phyloP scores from a whole-genome alignment of 176 grass and related monocot genomes.

The Triticum aestivum region IWGSC_CS_RefSeq_v2.1 NC_057814.1:385943421-385943920 shows the following conservation, averaged over 20 bases:
- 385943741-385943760: neutral
- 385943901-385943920: neutral
- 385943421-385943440: neutral
- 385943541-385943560: neutral
- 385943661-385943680: neutral
- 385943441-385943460: neutral
- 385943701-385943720: neutral
- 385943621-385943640: neutral
- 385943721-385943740: neutral
- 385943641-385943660: neutral
- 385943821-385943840: neutral
- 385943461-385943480: neutral
- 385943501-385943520: neutral
- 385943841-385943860: neutral
- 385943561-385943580: neutral
- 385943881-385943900: neutral
- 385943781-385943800: neutral
- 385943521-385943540: neutral
- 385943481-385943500: neutral
- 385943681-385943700: neutral
- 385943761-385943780: neutral
- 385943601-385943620: neutral
- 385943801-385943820: neutral
- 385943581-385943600: neutral
- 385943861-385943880: neutral